Base-by-base conservation (phyloP, 2,329 filamentous ascomycete genomes). In the Colletotrichum paranaense region DNA sequence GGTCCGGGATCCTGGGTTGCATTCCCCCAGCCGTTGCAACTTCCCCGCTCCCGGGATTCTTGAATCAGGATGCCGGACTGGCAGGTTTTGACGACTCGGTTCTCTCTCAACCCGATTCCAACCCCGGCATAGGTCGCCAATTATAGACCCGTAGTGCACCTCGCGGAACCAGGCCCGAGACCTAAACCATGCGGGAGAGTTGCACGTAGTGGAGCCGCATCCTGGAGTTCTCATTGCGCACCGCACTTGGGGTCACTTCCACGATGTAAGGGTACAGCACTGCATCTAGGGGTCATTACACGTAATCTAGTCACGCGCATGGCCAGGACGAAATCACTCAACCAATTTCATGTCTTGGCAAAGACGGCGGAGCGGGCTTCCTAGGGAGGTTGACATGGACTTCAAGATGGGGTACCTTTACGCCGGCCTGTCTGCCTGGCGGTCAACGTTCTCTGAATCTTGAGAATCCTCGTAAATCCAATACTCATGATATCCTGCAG, bases 81-180 rank as follows among this genome's bases (percentile, higher is more conserved):
- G 59, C 67, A 69, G 52, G 60, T 69, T 24, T 69, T 69, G 22
- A 58, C 67, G 60, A 58, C 52, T 69, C 67, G 38, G 60, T 26
- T 69, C 59, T 28, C 52, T 38, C 57, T 52, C n/a, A 26, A 35
- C 26, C 38, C 67, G 53, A 53, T 30, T n/a, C 22, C 32, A 16
- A 56, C 35, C 38, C 53, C 60, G 52, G 67, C 60, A 69, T 58
- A 64, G 26, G 22, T 28, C 28, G 35, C 67, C 60, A 69, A 58
- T 59, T 58, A 58, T 59, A 57, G 53, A 65, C 28, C 14, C 7
- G 59, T 55, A 56, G 49, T 59, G 52, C 49, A 52, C 57, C 46
- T 22, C 66, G 59, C 35, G 60, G 60, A 46, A 52, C 24, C 11
- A 38, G n/a, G 46, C 67, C 67, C 67, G 53, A 11, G 26, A 19